phyloP scores from a whole-genome alignment of 768 basidiomycete genomes.

The Auriscalpium vulgare region DNA sequence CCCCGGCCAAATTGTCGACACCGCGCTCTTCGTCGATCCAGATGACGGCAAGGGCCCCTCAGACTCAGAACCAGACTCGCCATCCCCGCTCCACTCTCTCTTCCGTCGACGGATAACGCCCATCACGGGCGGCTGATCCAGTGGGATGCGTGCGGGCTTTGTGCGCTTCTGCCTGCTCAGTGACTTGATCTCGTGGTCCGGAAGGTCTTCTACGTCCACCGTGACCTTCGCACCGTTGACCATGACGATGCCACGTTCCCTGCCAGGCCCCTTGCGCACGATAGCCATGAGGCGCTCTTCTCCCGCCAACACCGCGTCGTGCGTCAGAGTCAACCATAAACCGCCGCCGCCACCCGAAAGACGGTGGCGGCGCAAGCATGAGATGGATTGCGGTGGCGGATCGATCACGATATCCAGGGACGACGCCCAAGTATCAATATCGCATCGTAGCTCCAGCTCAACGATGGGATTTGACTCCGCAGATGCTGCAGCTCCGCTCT shows the following conservation, averaged over 20 bases:
- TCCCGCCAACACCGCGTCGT: slow-evolving; percentile 70
- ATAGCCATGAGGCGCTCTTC: slow-evolving; percentile 71
- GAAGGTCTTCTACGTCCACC: slow-evolving; percentile 85
- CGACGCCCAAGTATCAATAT: slow-evolving; percentile 80
- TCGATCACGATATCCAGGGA: slow-evolving; percentile 87
- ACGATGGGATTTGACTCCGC: slow-evolving; percentile 40
- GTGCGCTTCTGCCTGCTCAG: slow-evolving; percentile 79
- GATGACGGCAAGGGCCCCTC: slow-evolving; percentile 1
- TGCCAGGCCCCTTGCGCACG: slow-evolving; percentile 60
- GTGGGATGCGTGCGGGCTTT: slow-evolving; percentile 77
- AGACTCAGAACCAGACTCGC: slow-evolving; percentile 12
- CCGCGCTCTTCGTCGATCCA: neutral
- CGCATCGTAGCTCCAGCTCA: slow-evolving; percentile 88
- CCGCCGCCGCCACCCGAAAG: slow-evolving; percentile 86
- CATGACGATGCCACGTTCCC: slow-evolving; percentile 75
- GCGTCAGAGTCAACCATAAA: slow-evolving; percentile 86
- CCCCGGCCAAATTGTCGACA: slow-evolving; percentile 33
- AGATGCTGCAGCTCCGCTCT: slow-evolving; percentile 15
- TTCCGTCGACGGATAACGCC: slow-evolving; percentile 59
- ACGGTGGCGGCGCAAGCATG: slow-evolving; percentile 79
- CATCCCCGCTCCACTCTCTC: slow-evolving; percentile 64
- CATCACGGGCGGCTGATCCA: slow-evolving; percentile 88
- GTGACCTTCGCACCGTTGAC: slow-evolving; percentile 81
- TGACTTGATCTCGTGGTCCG: slow-evolving; percentile 78
- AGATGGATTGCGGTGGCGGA: slow-evolving; percentile 79